Conservation (phyloP, 2,329 filamentous ascomycete genomes). For the Lithohypha guttulata region DNA sequence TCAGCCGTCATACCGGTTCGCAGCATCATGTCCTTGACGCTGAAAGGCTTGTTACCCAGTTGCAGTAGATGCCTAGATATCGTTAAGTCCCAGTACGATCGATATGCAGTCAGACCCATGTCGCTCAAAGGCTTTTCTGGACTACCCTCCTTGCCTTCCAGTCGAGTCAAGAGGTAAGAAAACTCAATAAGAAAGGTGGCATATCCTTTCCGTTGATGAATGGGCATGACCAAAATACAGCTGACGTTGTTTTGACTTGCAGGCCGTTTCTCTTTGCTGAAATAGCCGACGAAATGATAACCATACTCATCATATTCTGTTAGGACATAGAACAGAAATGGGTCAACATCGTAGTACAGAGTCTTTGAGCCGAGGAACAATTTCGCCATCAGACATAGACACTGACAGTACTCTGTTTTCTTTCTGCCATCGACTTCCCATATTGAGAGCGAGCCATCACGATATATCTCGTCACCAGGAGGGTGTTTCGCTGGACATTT, state of each 20-base stretch:
- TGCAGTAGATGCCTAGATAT: conserved; percentile 73
- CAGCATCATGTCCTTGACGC: conserved; percentile 40
- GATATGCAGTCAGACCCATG: conserved; percentile 93
- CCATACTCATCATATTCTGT: conserved; percentile 77
- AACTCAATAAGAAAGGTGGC: conserved; percentile 96
- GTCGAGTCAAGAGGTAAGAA: conserved; percentile 87
- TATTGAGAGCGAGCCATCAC: conserved; percentile 85
- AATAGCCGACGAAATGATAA: conserved; percentile 96
- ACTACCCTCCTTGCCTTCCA: conserved; percentile 87
- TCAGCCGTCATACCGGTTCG: conserved; percentile 92
- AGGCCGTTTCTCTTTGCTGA: conserved; percentile 94
- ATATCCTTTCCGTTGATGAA: conserved; percentile 94
- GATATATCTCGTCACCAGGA: conserved; percentile 94
- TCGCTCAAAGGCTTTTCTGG: conserved; percentile 96
- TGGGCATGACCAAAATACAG: conserved; percentile 89
- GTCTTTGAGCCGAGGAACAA: conserved; percentile 98
- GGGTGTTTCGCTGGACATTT: conserved; percentile 96
- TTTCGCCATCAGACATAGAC: conserved; percentile 86
- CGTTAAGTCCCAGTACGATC: conserved; percentile 90
- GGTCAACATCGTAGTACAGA: conserved; percentile 98
- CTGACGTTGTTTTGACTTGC: conserved; percentile 96
- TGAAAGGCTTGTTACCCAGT: conserved; percentile 44
- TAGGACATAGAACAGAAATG: conserved; percentile 98
- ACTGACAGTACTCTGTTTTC: conserved; percentile 92
- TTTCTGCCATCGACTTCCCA: conserved; percentile 94